These are phyloP conservation scores for Talaromyces ruber DNA, from an alignment of 495 filamentous ascomycete genomes.

Conservation along the genomic window DNA sequence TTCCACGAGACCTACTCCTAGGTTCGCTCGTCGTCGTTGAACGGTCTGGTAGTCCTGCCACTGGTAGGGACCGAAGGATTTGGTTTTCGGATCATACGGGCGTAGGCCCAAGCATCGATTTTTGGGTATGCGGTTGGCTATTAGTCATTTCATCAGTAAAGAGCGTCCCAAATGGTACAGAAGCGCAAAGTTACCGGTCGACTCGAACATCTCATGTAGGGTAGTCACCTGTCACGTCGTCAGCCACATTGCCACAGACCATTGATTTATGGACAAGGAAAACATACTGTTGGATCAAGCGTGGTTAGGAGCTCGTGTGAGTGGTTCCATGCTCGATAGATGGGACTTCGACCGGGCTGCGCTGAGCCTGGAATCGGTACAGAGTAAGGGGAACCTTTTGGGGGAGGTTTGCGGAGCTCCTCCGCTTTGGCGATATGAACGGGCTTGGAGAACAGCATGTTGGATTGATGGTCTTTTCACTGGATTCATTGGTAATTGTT, in stretches of 20 bases:
- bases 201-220: constrained; percentile 75
- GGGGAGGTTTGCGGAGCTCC: constrained; percentile 32
- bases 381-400: constrained; percentile 37
- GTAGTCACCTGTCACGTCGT: constrained; percentile 44
- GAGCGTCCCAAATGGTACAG: neutral
- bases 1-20: constrained; percentile 81
- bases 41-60: constrained; percentile 83
- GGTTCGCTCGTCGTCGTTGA: constrained; percentile 68
- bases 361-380: constrained; percentile 67
- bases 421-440: constrained; percentile 32
- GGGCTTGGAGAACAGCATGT: constrained; percentile 36
- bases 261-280: neutral
- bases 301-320: constrained; percentile 63
- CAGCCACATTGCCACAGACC: neutral
- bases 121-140: constrained; percentile 50
- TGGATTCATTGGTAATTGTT: neutral
- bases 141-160: neutral
- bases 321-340: constrained; percentile 81
- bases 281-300: constrained; percentile 59
- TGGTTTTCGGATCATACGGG: constrained; percentile 66
- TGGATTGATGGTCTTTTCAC: neutral
- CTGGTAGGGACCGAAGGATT: constrained; percentile 67
- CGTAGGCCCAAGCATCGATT: constrained; percentile 69
- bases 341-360: constrained; percentile 57
- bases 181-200: constrained; percentile 33